These are phyloP conservation scores for Physcomitrellopsis africana DNA, from an alignment of 225 moss, liverwort and hornwort species.

Conservation along the genomic window DNA sequence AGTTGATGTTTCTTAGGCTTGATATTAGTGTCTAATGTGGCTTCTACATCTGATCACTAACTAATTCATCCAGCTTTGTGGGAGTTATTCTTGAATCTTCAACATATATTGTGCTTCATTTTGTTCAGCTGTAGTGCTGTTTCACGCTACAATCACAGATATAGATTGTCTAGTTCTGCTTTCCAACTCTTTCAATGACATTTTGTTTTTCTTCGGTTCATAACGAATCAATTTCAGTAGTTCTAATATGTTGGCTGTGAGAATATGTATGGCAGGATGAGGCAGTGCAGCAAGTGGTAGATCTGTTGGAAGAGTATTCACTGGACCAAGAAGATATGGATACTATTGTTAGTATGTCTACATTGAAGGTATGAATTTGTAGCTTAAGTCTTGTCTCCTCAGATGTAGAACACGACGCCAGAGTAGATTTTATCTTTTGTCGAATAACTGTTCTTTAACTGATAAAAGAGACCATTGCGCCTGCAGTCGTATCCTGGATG, in stretches of 20 bases:
- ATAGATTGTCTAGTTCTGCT: too few relatives aligned
- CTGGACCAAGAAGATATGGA: constrained; percentile 92
- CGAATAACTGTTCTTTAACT: neutral
- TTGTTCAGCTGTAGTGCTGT: too few relatives aligned
- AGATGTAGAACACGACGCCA: neutral
- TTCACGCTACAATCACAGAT: too few relatives aligned
- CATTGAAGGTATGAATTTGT: constrained; percentile 63
- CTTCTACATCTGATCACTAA: neutral
- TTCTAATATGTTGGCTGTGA: constrained; percentile 9
- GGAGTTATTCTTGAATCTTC: neutral
- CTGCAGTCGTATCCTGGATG: neutral
- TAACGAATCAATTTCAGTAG: neutral
- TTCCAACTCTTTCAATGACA: neutral
- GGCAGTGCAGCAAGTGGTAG: constrained; percentile 83
- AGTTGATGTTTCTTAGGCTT: neutral
- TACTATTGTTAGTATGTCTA: constrained; percentile 71
- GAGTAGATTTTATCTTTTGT: neutral
- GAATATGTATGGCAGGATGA: constrained; percentile 60
- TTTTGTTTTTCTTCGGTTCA: neutral
- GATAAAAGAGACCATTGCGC: neutral
- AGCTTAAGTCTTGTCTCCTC: constrained; percentile 5
- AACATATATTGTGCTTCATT: neutral
- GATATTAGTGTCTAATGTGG: neutral
- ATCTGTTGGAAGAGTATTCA: constrained; percentile 82
- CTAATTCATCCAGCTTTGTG: neutral